Base-by-base conservation (phyloP, 1,139 yeast species). In the Sugiyamaella sp. region DNA sequence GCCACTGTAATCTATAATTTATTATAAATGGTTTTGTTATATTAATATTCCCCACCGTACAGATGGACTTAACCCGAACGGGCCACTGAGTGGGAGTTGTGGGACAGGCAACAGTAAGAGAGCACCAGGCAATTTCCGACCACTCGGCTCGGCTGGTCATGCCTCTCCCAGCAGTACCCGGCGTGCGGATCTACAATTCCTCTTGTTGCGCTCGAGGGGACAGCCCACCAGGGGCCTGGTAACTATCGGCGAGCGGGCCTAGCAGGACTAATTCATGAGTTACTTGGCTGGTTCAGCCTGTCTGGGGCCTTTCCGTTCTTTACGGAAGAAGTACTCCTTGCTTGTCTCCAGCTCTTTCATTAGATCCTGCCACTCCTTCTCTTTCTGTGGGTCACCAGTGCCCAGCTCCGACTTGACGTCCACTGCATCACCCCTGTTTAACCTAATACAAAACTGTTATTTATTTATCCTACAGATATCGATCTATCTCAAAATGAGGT, bases 301-400 rank as follows among this genome's bases (percentile, higher is more conserved):
- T 10, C 10, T 24, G 10, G 10, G 29, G 35, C 10, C 21, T 17
- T 39, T 51, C 16, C 53, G 44, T 16, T 43, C 54, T 27, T 47
- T 53, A 9, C 56, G 55, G 38, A 51, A 57, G 21, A 55, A 55
- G 22, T 55, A 53, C 27, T 53, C 60, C 39, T 55, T 58, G 45
- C 57, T 54, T 5, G 54, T 41, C 32, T 53, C 52, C 38, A 59
- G 38, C 41, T 52, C 55, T 14, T 41, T 49, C 42, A 60, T 57
- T 14, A 60, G 43, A 4, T 56, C 56, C 14, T 39, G 35, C 63
- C 63, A 60, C 16, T 52, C 43, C 32, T 46, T 38, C 39, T 60
- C 61, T 40, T 50, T 56, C 24, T 45, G 24, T 10, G 52, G 49
- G 32, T 57, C 55, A 12, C 59, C 59, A 25, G 60, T 57, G 3